Percentiles rank a stretch among this genome's conserved stretches.
These are phyloP conservation scores for Amphirosellinia nigrospora DNA, from an alignment of 495 filamentous ascomycete species.

Conservation along the genomic window DNA sequence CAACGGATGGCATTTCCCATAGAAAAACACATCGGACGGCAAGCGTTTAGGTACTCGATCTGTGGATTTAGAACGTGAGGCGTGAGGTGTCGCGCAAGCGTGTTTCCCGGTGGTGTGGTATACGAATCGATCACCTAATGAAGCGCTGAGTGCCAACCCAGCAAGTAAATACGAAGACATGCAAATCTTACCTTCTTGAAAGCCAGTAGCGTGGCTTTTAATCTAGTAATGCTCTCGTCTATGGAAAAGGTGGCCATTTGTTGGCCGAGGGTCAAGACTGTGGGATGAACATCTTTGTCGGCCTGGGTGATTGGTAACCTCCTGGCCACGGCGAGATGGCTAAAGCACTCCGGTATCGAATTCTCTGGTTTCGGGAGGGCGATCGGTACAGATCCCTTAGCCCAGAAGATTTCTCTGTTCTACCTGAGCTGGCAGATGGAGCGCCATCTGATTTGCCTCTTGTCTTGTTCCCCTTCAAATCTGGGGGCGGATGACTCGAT, in stretches of 20 bases:
- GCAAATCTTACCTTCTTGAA: constrained; percentile 76
- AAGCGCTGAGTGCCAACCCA: not conserved
- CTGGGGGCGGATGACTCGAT: constrained; percentile 35
- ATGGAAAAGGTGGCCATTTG: constrained; percentile 90
- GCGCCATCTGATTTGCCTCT: constrained; percentile 58
- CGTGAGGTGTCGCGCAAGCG: constrained; percentile 87
- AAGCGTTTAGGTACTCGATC: constrained; percentile 91
- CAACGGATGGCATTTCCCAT: constrained; percentile 97
- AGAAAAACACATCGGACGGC: constrained; percentile 87
- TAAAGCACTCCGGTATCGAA: constrained; percentile 72
- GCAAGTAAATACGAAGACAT: not conserved
- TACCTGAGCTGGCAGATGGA: constrained; percentile 37
- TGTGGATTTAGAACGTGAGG: constrained; percentile 91
- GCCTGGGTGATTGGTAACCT: constrained; percentile 75
- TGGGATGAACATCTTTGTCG: constrained; percentile 88
- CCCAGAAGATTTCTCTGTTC: constrained; percentile 39
- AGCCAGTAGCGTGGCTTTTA: constrained; percentile 83
- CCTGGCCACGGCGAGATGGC: constrained; percentile 81
- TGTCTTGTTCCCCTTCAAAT: constrained; percentile 48
- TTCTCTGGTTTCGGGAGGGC: constrained; percentile 70
- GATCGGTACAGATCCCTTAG: constrained; percentile 45
- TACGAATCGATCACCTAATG: constrained; percentile 86
- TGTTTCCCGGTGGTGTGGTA: constrained; percentile 80
- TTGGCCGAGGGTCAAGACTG: constrained; percentile 82
- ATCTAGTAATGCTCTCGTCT: constrained; percentile 87